Evolutionary conservation across 2,329 filamentous ascomycete genomes (phyloP).

Genomic region (Penicillium sp.): DNA sequence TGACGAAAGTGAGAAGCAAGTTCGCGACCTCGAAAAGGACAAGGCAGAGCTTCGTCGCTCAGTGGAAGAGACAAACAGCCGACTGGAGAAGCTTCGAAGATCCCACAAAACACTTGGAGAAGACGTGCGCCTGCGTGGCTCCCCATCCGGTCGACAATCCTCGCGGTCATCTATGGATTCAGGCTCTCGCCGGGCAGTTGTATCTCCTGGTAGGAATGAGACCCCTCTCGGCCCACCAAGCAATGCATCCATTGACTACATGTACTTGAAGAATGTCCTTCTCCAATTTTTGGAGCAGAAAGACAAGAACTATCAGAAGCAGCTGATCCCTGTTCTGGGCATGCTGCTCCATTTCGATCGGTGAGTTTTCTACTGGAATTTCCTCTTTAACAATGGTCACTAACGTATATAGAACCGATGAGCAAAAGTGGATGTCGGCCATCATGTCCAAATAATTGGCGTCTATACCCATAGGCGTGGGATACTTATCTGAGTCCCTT

Average conservation of each 20-base stretch:
- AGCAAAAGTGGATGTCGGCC: constrained; percentile 81
- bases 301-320: constrained; percentile 66
- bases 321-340: constrained; percentile 63
- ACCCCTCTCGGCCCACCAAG: constrained; percentile 32
- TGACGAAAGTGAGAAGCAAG: constrained; percentile 82
- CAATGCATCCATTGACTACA: constrained; percentile 51
- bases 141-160: constrained; percentile 50
- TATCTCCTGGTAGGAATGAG: constrained; percentile 46
- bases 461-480: constrained; percentile 1
- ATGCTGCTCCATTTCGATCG: constrained; percentile 66
- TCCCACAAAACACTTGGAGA: constrained; percentile 60
- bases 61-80: constrained; percentile 72
- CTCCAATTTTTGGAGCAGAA: constrained; percentile 65
- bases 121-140: constrained; percentile 48
- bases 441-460: constrained; percentile 53
- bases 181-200: constrained; percentile 41
- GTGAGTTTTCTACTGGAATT: constrained; percentile 37
- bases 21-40: constrained; percentile 79
- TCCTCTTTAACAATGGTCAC: not conserved
- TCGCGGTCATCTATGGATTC: constrained; percentile 60
- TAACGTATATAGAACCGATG: constrained; percentile 58
- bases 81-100: constrained; percentile 77
- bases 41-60: constrained; percentile 69
- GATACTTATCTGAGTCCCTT: not conserved
- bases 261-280: constrained; percentile 65